Base-by-base conservation (phyloP, 73 alveolate genomes). In the Paramecium biaurelia region DNA sequence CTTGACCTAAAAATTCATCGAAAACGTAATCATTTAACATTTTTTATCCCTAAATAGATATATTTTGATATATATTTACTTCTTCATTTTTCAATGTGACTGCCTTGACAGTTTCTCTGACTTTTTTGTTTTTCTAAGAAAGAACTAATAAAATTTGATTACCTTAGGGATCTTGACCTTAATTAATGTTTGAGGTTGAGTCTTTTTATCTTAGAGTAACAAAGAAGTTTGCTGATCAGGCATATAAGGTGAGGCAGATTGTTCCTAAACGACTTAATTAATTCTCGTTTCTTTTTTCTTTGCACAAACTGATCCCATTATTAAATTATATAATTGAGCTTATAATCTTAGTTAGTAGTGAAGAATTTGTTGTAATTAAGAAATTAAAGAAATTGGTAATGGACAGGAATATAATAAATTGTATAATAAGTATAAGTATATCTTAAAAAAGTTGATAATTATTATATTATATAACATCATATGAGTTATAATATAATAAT, bases 1-100 rank as follows among this genome's bases (percentile, higher is more conserved):
- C 94, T 70, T 82, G 21, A 14, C 94, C 94, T 23, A 89, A 45
- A 28, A 57, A 70, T 43, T 89, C 94, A 70, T 70, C 92, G 85
- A 89, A 70, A 21, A 89, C 90, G 38, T 89, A 89, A 89, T 89
- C 87, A 43, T 89, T 89, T 4, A 89, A 20, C 94, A 70, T 89
- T 49, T 89, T 89, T 45, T 43, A 28, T 43, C 94, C 94, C 94
- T 89, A 21, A 4, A 18, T 53, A 18, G 11, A 18, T 34, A 34
- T 9, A 35, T 35, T 30, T n/a, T 15, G n/a, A 72, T 72, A 8
- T 35, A 35, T 14, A 37, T 26, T 3, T 72, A 72, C 86, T 72
- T 72, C 86, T 34, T 72, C 67, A 34, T 38, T 72, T 72, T 72
- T 72, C 9, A 35, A 32, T 35, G 86, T 72, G 58, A 72, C 86